Evolutionary conservation across 257 asterid genomes (phyloP).

Genomic region (Primulina eburnea): DNA sequence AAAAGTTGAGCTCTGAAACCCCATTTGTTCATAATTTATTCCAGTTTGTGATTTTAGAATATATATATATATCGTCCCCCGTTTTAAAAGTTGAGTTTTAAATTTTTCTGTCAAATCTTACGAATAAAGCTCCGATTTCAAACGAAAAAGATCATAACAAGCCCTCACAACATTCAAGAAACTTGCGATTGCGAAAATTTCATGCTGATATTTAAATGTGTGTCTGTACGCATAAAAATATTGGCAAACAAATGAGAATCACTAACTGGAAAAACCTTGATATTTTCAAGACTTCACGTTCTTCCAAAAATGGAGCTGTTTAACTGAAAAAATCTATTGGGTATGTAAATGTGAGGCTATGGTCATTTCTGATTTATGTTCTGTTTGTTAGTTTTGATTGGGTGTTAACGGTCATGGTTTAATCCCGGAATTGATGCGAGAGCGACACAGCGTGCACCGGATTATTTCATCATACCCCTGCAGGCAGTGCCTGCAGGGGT

Average conservation of each 20-base stretch:
- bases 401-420: conserved; percentile 40
- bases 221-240: background rate
- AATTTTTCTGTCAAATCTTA: conserved; percentile 1
- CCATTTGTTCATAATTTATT: background rate
- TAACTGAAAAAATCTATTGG: background rate
- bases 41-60: background rate
- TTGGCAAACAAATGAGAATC: conserved; percentile 1
- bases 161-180: background rate
- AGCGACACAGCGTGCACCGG: conserved; percentile 18
- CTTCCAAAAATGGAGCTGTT: conserved; percentile 20
- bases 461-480: too few relatives aligned
- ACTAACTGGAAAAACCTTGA: conserved; percentile 4
- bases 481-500: too few relatives aligned
- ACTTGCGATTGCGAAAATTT: background rate
- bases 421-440: conserved; percentile 40
- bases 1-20: too few relatives aligned
- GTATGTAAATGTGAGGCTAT: conserved; percentile 35
- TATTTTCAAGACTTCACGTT: conserved; percentile 20
- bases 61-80: background rate
- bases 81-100: too few relatives aligned
- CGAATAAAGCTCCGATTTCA: background rate
- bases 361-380: background rate
- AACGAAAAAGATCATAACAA: background rate
- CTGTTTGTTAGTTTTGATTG: conserved; percentile 16
- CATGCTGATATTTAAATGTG: background rate